Evolutionary conservation across 345 rosid genomes (phyloP).

Genomic region (Bruguiera parviflora): DNA sequence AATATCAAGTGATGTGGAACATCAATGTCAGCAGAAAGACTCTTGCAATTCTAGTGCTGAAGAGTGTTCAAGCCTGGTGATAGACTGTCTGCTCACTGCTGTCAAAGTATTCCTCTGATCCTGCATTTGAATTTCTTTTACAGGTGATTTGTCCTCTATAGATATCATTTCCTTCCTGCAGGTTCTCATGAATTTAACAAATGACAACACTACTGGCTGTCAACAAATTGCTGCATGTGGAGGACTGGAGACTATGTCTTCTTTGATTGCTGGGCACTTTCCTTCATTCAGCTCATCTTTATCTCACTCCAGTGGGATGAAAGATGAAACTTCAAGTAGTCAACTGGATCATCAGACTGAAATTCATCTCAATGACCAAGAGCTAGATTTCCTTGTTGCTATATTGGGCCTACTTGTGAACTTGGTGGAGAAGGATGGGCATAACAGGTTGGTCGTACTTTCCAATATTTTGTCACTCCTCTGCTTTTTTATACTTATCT

Average conservation of each 20-base stretch:
- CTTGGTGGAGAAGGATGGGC: slow-evolving; percentile 87
- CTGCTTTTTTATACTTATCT: slow-evolving; percentile 5
- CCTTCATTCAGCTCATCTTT: slow-evolving; percentile 56
- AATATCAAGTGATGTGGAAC: slow-evolving; percentile 34
- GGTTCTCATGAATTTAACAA: slow-evolving; percentile 93
- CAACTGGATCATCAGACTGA: slow-evolving; percentile 36
- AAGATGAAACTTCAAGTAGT: slow-evolving; percentile 24
- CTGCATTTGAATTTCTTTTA: slow-evolving; percentile 7
- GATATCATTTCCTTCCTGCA: slow-evolving; percentile 28
- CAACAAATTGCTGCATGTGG: slow-evolving; percentile 76
- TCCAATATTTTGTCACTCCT: background rate
- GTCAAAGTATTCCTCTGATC: slow-evolving; percentile 57
- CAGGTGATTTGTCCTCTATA: slow-evolving; percentile 6
- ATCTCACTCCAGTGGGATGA: slow-evolving; percentile 30
- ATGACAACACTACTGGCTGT: slow-evolving; percentile 84
- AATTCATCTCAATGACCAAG: slow-evolving; percentile 70
- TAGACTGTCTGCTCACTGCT: slow-evolving; percentile 86
- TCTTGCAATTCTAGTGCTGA: slow-evolving; percentile 41
- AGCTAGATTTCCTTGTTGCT: slow-evolving; percentile 93
- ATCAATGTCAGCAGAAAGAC: slow-evolving; percentile 31
- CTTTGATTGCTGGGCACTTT: slow-evolving; percentile 71
- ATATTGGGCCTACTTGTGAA: slow-evolving; percentile 88
- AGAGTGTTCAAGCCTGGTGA: slow-evolving; percentile 53
- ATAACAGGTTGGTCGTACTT: slow-evolving; percentile 61
- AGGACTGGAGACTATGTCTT: slow-evolving; percentile 76